These are phyloP conservation scores for Boletus barrowsii DNA, from an alignment of 768 basidiomycete genomes.

Conservation along the genomic window DNA sequence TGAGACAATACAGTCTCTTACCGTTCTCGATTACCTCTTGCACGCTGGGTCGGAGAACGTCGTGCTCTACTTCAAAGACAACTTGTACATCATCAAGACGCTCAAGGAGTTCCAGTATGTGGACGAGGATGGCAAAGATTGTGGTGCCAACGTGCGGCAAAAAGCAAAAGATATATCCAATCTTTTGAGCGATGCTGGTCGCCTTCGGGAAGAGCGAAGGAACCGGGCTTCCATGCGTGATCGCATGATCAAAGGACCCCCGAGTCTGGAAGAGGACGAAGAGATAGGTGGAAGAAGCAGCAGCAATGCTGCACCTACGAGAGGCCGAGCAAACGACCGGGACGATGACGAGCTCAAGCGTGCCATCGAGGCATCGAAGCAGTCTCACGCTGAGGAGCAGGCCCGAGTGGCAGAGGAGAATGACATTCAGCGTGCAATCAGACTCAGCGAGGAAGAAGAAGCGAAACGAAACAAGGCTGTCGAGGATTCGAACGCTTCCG, in stretches of 20 bases:
- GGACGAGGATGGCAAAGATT: constrained; percentile 94
- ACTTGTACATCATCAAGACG: constrained; percentile 97
- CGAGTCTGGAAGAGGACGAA: constrained; percentile 36
- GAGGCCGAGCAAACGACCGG: constrained; percentile 28
- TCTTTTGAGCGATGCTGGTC: constrained; percentile 79
- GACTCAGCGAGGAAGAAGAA: constrained; percentile 90
- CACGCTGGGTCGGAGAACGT: constrained; percentile 98
- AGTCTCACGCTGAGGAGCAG: constrained; percentile 66
- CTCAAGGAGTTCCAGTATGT: constrained; percentile 97
- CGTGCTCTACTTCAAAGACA: constrained; percentile 97
- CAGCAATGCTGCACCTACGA: constrained; percentile 15
- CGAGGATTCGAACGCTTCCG: constrained; percentile 67
- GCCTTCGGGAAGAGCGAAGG: constrained; percentile 82
- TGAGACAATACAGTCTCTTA: constrained; percentile 60
- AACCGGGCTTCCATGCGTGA: constrained; percentile 90
- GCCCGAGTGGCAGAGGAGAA: constrained; percentile 62
- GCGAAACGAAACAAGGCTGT: constrained; percentile 64
- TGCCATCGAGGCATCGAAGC: constrained; percentile 91
- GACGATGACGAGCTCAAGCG: constrained; percentile 82
- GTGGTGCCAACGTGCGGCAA: constrained; percentile 96
- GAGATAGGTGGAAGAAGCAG: not conserved
- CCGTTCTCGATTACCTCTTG: constrained; percentile 91
- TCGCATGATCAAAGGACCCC: constrained; percentile 75
- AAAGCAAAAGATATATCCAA: constrained; percentile 99
- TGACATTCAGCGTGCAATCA: constrained; percentile 81